phyloP scores from a whole-genome alignment of 2,329 filamentous ascomycete species.

The Ascochyta rabiei region DNA sequence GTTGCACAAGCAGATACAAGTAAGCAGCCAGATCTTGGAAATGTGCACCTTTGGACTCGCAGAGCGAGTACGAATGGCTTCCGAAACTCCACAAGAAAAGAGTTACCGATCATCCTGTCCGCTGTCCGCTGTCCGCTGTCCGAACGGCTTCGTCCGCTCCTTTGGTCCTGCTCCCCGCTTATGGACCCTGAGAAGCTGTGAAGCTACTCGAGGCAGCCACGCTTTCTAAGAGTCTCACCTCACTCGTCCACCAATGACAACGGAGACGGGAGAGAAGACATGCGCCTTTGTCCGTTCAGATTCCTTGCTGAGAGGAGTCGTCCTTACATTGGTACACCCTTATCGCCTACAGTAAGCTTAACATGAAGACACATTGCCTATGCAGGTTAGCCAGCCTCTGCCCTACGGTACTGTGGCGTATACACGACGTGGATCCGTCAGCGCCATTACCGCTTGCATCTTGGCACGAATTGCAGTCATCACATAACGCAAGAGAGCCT shows the following conservation, averaged over 20 bases:
- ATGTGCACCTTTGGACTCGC: conserved; percentile 1
- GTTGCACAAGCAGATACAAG: conserved; percentile 9
- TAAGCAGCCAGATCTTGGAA: conserved; percentile 10
- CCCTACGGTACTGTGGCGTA: conserved; percentile 2
- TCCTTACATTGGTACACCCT: conserved; percentile 1
- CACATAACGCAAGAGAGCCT: background rate
- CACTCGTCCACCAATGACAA: background rate
- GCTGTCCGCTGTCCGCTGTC: background rate
- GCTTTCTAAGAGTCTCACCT: conserved; percentile 3
- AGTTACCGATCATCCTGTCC: conserved; percentile 1
- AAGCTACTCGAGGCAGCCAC: conserved; percentile 4
- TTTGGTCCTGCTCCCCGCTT: conserved; percentile 3
- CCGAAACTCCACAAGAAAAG: background rate
- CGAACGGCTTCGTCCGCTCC: conserved; percentile 15
- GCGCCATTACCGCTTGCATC: background rate
- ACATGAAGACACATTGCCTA: conserved; percentile 4
- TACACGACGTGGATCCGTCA: conserved; percentile 1
- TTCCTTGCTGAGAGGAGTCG: background rate
- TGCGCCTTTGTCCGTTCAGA: conserved; percentile 3
- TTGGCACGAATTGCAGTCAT: background rate
- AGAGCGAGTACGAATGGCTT: background rate
- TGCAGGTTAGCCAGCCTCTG: background rate
- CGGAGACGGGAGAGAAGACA: background rate
- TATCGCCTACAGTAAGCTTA: conserved; percentile 10
- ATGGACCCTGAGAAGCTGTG: conserved; percentile 6